Conservation (phyloP, 805 yeast genomes). For the Kazachstania psychrophila region DNA sequence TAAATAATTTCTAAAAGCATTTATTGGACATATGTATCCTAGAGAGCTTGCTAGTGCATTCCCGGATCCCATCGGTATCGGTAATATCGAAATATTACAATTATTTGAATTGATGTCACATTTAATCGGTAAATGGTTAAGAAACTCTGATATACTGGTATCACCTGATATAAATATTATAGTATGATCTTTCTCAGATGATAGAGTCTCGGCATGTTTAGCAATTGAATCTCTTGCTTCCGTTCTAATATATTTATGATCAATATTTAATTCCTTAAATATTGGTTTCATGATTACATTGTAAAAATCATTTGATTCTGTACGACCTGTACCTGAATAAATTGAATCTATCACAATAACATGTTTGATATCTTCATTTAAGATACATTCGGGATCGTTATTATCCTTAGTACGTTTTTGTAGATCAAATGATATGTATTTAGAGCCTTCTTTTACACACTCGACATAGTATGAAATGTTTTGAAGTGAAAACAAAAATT, state of each 20-base stretch:
- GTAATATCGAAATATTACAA: constrained; percentile 16
- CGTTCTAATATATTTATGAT: constrained; percentile 38
- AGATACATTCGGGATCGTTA: background rate
- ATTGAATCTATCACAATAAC: constrained; percentile 31
- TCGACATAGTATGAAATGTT: too few species aligned
- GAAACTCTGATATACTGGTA: constrained; percentile 69
- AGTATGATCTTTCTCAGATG: constrained; percentile 27
- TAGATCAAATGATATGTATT: too few species aligned
- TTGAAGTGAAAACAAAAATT: too few species aligned
- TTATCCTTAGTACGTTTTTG: background rate
- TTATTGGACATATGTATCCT: constrained; percentile 31
- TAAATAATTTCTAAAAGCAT: constrained; percentile 33
- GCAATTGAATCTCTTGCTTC: constrained; percentile 31
- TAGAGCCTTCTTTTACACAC: too few species aligned
- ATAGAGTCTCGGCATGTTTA: constrained; percentile 32
- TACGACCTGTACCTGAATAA: constrained; percentile 32
- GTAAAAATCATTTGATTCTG: constrained; percentile 33
- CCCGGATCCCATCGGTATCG: constrained; percentile 77
- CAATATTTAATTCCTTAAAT: constrained; percentile 31
- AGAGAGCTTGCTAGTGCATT: constrained; percentile 67
- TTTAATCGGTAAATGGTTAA: constrained; percentile 38
- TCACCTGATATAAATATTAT: constrained; percentile 74
- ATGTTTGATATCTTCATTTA: constrained; percentile 1
- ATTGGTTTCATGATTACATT: constrained; percentile 38
- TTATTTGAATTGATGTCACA: background rate